Conservation (phyloP, 345 rosid species). For the Eucalyptus melliodora region DNA sequence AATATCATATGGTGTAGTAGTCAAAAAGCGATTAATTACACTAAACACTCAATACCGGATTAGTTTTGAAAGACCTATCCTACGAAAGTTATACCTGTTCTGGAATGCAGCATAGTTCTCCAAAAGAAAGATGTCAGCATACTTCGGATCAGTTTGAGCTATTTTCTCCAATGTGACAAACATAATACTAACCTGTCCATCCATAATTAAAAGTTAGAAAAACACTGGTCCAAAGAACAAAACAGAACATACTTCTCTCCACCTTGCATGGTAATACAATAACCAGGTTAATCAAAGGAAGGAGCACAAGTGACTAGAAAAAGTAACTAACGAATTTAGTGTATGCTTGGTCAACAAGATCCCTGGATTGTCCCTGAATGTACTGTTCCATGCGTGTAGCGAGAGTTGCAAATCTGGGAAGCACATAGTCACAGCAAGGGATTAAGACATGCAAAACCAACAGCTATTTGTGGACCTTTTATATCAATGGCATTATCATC, state of each 20-base stretch:
- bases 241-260: neutral
- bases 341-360: conserved; percentile 96
- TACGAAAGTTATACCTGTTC: conserved; percentile 41
- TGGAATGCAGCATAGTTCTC: conserved; percentile 99
- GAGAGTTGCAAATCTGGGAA: conserved; percentile 81
- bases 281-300: neutral
- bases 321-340: conserved; percentile 73
- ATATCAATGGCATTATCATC: neutral
- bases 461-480: neutral
- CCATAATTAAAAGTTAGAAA: neutral
- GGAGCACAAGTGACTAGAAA: neutral
- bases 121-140: conserved; percentile 80
- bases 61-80: neutral
- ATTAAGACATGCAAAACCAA: neutral
- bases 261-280: neutral
- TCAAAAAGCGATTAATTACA: neutral
- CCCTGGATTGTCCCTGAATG: conserved; percentile 96
- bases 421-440: neutral
- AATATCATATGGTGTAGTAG: neutral
- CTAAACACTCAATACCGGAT: neutral
- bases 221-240: neutral
- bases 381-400: conserved; percentile 99
- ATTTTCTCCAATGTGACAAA: conserved; percentile 90
- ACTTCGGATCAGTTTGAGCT: conserved; percentile 87
- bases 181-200: conserved; percentile 86